Conservation (phyloP, 768 basidiomycete species). For the Gloeophyllum trabeum region DNA sequence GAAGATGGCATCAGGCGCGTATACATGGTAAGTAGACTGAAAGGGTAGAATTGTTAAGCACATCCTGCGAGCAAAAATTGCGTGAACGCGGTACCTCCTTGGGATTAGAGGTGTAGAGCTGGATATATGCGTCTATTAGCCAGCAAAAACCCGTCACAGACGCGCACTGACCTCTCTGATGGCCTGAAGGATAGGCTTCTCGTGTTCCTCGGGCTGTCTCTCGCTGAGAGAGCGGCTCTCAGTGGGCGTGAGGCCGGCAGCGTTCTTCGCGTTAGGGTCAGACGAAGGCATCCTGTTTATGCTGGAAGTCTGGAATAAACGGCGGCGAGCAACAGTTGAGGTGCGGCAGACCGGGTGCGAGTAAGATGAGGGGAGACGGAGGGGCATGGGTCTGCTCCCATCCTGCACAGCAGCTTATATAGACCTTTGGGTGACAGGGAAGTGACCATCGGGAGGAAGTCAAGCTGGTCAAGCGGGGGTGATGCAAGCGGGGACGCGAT, state of each 20-base stretch:
- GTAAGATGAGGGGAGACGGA: neutral
- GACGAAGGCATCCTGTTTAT: constrained; percentile 11
- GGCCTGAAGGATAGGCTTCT: constrained; percentile 24
- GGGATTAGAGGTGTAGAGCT: constrained; percentile 29
- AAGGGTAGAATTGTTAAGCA: neutral
- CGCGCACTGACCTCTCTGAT: constrained; percentile 25
- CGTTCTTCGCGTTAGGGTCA: constrained; percentile 18
- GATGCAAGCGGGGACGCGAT: too few relatives aligned
- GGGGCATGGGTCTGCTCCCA: neutral
- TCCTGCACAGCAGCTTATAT: neutral
- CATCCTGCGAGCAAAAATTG: neutral
- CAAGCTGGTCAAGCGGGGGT: too few relatives aligned
- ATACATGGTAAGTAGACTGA: constrained; percentile 34
- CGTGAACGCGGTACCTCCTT: constrained; percentile 19
- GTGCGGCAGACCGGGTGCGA: neutral
- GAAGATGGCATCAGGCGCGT: constrained; percentile 28
- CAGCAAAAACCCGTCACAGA: constrained; percentile 1
- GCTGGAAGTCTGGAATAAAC: neutral
- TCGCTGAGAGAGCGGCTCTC: constrained; percentile 27
- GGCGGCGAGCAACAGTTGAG: neutral
- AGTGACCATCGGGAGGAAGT: neutral
- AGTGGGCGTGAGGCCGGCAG: constrained; percentile 26
- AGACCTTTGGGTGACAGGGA: neutral
- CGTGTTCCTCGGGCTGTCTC: constrained; percentile 20
- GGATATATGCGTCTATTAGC: constrained; percentile 5